These are phyloP conservation scores for Rhodotorula paludigena DNA, from an alignment of 768 basidiomycete genomes.

Conservation along the genomic window DNA sequence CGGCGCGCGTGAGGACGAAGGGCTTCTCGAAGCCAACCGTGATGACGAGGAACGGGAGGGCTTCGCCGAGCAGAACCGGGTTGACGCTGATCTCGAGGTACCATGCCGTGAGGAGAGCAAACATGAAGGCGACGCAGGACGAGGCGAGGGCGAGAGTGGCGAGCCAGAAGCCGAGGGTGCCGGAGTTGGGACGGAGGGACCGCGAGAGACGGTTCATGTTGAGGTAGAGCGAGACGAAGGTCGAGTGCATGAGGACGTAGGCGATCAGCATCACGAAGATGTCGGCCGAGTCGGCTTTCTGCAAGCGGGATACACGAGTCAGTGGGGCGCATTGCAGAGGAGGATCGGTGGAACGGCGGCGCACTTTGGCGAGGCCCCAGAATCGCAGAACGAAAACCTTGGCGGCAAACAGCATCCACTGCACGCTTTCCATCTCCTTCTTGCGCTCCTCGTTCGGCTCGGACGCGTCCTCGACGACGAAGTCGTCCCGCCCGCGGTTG, in stretches of 20 bases:
- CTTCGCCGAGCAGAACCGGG: slow-evolving; percentile 86
- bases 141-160: slow-evolving; percentile 70
- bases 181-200: slow-evolving; percentile 30
- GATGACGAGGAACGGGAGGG: slow-evolving; percentile 94
- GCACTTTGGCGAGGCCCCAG: slow-evolving; percentile 75
- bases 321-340: not conserved
- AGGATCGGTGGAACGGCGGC: slow-evolving; percentile 28
- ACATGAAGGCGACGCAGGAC: slow-evolving; percentile 73
- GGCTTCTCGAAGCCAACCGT: slow-evolving; percentile 98
- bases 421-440: slow-evolving; percentile 69
- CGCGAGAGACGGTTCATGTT: slow-evolving; percentile 68
- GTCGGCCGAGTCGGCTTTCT: slow-evolving; percentile 93
- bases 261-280: slow-evolving; percentile 89
- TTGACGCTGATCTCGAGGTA: slow-evolving; percentile 81
- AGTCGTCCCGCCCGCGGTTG: slow-evolving; percentile 36
- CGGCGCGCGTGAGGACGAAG: slow-evolving; percentile 78
- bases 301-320: slow-evolving; percentile 25
- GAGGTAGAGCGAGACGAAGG: slow-evolving; percentile 84
- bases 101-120: slow-evolving; percentile 70
- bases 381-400: slow-evolving; percentile 70
- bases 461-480: slow-evolving; percentile 44
- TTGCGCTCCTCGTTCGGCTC: slow-evolving; percentile 58
- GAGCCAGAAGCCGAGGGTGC: slow-evolving; percentile 35
- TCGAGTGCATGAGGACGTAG: slow-evolving; percentile 90
- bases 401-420: slow-evolving; percentile 84